A percentile compares a stretch with the other conserved stretches of the same genome.
Conservation (phyloP, 495 filamentous ascomycete genomes). For the Chaetomium cochliodes region DNA sequence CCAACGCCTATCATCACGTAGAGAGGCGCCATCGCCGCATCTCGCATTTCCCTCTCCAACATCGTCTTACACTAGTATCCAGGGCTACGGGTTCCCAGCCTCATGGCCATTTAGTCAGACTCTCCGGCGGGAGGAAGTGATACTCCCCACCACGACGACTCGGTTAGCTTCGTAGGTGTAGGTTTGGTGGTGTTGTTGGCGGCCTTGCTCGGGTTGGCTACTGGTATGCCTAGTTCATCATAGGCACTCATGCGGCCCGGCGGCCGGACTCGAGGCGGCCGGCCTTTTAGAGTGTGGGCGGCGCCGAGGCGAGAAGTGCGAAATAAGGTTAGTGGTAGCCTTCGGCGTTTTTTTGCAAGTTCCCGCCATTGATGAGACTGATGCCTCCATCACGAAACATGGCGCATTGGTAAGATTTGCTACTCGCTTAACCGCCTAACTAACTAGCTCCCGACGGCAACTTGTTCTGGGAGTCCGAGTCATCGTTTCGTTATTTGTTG, state of each 20-base stretch:
- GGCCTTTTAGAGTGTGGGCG: neutral
- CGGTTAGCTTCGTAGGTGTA: neutral
- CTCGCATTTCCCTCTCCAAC: neutral
- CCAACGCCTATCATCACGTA: neutral
- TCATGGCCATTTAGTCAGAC: neutral
- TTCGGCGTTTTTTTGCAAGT: neutral
- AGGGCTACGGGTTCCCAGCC: neutral
- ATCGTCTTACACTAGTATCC: neutral
- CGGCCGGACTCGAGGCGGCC: neutral
- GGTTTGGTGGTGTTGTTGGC: no score
- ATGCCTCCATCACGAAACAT: no score
- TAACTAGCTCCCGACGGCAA: no score
- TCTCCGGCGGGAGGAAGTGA: neutral
- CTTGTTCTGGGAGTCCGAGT: no score
- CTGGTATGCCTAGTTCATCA: neutral
- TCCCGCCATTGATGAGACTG: no score
- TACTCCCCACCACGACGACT: neutral
- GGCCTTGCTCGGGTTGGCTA: neutral
- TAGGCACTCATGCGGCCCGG: no score
- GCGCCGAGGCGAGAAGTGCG: neutral
- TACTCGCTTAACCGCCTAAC: no score
- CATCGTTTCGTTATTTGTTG: no score
- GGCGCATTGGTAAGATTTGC: no score
- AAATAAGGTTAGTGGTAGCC: neutral
- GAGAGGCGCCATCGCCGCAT: neutral